These are phyloP conservation scores for Epichloe amarillans DNA, from an alignment of 2,329 filamentous ascomycete genomes.

Conservation along the genomic window DNA sequence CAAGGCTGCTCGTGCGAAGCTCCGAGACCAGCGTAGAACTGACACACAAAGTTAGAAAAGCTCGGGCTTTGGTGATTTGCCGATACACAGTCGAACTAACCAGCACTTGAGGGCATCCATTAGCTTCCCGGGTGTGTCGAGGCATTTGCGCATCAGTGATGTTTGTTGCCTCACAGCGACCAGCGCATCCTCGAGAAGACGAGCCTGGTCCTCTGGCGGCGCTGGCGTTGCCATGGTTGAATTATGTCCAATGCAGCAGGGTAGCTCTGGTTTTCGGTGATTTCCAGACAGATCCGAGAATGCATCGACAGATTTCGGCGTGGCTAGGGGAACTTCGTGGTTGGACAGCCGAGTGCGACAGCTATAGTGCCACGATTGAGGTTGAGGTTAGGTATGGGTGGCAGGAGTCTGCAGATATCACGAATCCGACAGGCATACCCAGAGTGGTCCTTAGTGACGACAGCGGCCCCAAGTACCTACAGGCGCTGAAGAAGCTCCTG, in stretches of 20 bases:
- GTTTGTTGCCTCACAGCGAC: slow-evolving; percentile 95
- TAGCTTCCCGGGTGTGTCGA: slow-evolving; percentile 93
- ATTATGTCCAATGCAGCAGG: slow-evolving; percentile 15
- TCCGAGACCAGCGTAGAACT: slow-evolving; percentile 98
- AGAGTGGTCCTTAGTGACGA: slow-evolving; percentile 3
- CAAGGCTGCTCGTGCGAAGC: slow-evolving; percentile 86
- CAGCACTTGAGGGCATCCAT: slow-evolving; percentile 99
- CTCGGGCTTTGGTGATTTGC: not conserved
- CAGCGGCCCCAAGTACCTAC: not conserved
- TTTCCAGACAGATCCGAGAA: slow-evolving; percentile 11
- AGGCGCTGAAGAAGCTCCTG: not conserved
- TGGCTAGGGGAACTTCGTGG: not conserved
- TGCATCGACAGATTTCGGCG: slow-evolving; percentile 11
- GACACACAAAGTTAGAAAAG: slow-evolving; percentile 8
- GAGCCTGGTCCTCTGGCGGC: slow-evolving; percentile 67
- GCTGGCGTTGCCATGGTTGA: slow-evolving; percentile 38
- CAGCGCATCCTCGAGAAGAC: slow-evolving; percentile 93
- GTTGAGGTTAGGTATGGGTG: not conserved
- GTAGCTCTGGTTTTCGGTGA: slow-evolving; percentile 15
- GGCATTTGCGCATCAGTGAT: slow-evolving; percentile 89
- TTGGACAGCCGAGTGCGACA: not conserved
- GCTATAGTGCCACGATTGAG: not conserved
- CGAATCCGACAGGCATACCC: not conserved
- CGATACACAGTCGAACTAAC: slow-evolving; percentile 39
- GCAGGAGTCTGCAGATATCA: slow-evolving; percentile 1